Evolutionary conservation across 2,329 filamentous ascomycete genomes (phyloP), one percentile per base, ranked within the genome.

Genomic region (Microsporum canis): DNA sequence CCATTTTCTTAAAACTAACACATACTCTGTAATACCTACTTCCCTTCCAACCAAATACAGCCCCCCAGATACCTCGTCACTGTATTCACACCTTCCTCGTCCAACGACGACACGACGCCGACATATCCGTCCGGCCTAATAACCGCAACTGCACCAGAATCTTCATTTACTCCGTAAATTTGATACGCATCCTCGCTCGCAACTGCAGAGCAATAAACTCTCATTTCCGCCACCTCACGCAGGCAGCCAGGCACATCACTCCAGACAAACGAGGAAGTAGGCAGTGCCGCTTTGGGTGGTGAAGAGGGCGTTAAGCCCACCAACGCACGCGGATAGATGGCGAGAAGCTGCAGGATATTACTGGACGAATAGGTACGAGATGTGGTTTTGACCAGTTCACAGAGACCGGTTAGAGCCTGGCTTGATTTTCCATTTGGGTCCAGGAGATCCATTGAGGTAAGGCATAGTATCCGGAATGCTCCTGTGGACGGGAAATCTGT

Each of bases 111-210:
- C 53, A 63, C 55, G 4, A 56, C 60, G 17, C 73, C 72, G 58
- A 75, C 63, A 65, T 75, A 75, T n/a, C 73, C 73, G 66, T 76
- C 74, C 0, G 74, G 74, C 17, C 74, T 69, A 5, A 76, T 65
- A 10, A 75, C 68, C n/a, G 71, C 69, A 43, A 75, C 36, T 1
- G 69, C 72, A 6, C 73, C 73, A 14, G 66, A 57, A 6, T 63
- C 55, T 2, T 65, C 58, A 58, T 69, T 60, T 5, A 76, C 71
- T 0, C 74, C 74, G 58, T 72, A 76, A 5, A 67, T 68, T 4
- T 62, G 61, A 57, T 75, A 75, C 1, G 71, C 70, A 65, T 75
- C 72, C 34, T 56, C 60, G 12, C 17, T 31, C 7, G n/a, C 27
- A 33, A 56, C 29, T 29, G 69, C 63, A 34, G 69, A 68, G 58